Base-by-base conservation (phyloP, 2,329 filamentous ascomycete genomes). In the Diaporthe vaccinii region DNA sequence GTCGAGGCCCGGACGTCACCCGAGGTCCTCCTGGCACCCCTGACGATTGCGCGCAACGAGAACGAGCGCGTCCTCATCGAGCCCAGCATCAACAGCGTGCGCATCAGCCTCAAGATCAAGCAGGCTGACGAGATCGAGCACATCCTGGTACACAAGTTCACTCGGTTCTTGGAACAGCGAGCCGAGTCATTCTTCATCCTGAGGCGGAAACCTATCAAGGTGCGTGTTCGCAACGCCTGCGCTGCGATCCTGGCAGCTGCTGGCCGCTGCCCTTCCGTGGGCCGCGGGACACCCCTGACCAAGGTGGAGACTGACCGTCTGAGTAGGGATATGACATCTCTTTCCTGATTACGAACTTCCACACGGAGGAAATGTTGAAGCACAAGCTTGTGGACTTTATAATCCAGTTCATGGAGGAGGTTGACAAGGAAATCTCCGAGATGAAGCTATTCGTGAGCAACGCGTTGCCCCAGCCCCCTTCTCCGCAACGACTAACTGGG, bases 351-450 rank as follows among this genome's bases (percentile, higher is more conserved):
- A 99, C 97, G 62, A 99, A 99, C 86, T 97, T 97, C 88, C 97
- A 99, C 82, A 98, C 97, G 6, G 97, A 98, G 85, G 94, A 97
- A 84, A 98, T 99, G 95, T 85, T 98, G 83, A 98, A 98, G 89
- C 96, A 99, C 84, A 98, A 99, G 88, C 89, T 99, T 80, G 97
- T 99, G 46, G 97, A 99, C 84, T 99, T 99, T 82, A 98, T 99
- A 80, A 98, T 99, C 79, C 93, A 98, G 82, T 99, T 99, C 82
- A 98, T 99, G 96, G 96, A 99, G 85, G 97, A 99, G 84, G 97
- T 99, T 6, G 97, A 99, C 85, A 99, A 99, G 89, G 97, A 99
- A 85, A 99, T 99, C 76, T 98, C 97, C 4, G 97, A 99, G 87
- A 98, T 99, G 97, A 99, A 99, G 90, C 93, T 99, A 81, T 99